Evolutionary conservation across 768 basidiomycete genomes (phyloP), one percentile per base, ranked within the genome.

Genomic region (Leucosporidium yakuticum): DNA sequence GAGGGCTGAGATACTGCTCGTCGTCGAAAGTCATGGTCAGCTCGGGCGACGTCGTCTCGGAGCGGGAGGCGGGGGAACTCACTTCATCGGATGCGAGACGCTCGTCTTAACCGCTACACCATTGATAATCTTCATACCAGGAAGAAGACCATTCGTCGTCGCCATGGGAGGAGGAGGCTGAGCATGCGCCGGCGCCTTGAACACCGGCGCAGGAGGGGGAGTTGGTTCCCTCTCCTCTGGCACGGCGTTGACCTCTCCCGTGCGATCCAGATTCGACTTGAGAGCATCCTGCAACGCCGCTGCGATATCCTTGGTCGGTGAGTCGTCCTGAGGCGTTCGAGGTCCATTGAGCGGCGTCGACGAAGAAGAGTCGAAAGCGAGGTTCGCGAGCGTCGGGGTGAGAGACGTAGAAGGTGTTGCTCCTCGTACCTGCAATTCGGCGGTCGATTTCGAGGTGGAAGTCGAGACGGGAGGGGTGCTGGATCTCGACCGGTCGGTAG

Each of bases 61-160:
- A 88, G 78, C n/a, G 86, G 85, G 75, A 88, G 88, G 79, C 88
- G 88, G 36, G 88, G 80, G 77, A 88, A 87, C 84, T 88, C 79
- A 88, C 88, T 44, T 85, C 84, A 62, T 85, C 77, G 49, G 86
- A 87, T 73, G 71, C 19, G 59, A 57, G 1, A 53, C 47, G 20
- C 62, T 64, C 8, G 71, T 73, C 68, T 69, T 69, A 53, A 69
- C 68, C 7, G 68, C 44, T 5, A 67, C 60, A 14, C 71, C 71
- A 36, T 73, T 67, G 31, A 69, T 59, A 4, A 69, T 34, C 29
- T 32, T 32, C 71, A 73, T 73, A 0, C 71, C 71, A 0, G 68
- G 68, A 12, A 69, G 50, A 21, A 69, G 39, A 2, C 58, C 69
- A n/a, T 60, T 55, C 25, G 44, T 20, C 12, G 32, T 15, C 1